Evolutionary conservation across 441 rosid species (phyloP), one percentile per base, ranked within the genome.

Genomic region (Syzygium malaccense): DNA sequence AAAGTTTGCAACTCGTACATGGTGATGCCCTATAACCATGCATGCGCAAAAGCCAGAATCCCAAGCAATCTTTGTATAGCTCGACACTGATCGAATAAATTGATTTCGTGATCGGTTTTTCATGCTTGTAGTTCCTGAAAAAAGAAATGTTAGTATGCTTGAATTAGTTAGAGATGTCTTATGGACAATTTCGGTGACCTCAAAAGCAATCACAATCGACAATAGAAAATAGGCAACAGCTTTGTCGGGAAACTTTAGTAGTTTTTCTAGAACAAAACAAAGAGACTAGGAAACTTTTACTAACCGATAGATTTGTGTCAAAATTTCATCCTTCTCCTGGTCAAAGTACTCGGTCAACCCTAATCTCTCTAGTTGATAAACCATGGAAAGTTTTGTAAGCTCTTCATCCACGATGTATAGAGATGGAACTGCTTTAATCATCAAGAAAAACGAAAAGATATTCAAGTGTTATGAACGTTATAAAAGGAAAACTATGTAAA

Each of bases 31-130:
- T 58, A 51, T 88, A 90, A 41, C 98, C 98, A 66, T 92, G 87
- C 93, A 91, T 89, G 48, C 97, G 90, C 13, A 94, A 90, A 23
- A 94, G 91, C 87, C 91, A 92, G 90, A 96, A 96, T 64, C 94
- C 94, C 56, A 95, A 68, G 41, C 96, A 92, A 79, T 92, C 95
- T 87, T 91, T 93, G 86, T 93, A 91, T 55, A 96, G 90, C 57
- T 90, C 87, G 62, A 87, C 48, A 54, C 89, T 75, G 30, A 88
- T 26, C 25, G 87, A 91, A 75, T 57, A 41, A 26, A 37, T 88
- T 23, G 89, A 33, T 55, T 86, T 89, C 71, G 28, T 55, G 7
- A 88, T 17, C 18, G 87, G 55, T 83, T 91, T 92, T 60, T 78
- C n/a, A 14, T 88, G 88, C 78, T 57, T 57, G 84, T 92, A 93